A percentile compares a stretch with the other conserved stretches of the same genome.
phyloP scores from a whole-genome alignment of 2,329 filamentous ascomycete species.

The Anthostomella pinea region DNA sequence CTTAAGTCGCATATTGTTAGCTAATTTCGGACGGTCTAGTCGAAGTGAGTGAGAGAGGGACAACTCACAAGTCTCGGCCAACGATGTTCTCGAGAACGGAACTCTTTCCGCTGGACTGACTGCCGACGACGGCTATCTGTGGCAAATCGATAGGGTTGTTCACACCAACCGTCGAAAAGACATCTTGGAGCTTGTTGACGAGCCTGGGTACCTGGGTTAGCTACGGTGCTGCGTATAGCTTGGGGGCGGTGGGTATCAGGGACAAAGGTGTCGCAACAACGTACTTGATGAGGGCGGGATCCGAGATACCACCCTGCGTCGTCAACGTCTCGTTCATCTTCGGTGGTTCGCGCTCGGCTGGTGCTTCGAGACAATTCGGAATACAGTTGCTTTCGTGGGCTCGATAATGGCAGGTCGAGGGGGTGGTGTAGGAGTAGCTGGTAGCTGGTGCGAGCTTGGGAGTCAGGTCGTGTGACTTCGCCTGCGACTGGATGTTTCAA shows the following conservation, averaged over 20 bases:
- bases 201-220: conserved; percentile 52
- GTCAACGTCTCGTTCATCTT: conserved; percentile 35
- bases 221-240: conserved; percentile 5
- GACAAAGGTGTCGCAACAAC: conserved; percentile 27
- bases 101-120: conserved; percentile 98
- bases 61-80: conserved; percentile 90
- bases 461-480: too few relatives aligned
- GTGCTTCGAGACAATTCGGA: conserved; percentile 4
- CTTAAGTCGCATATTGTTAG: conserved; percentile 43
- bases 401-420: not conserved
- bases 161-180: conserved; percentile 96
- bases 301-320: conserved; percentile 59
- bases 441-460: too few relatives aligned
- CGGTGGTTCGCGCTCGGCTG: conserved; percentile 3
- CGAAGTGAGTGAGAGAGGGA: conserved; percentile 12
- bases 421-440: not conserved
- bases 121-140: conserved; percentile 96
- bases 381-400: conserved; percentile 1
- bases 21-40: conserved; percentile 1
- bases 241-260: conserved; percentile 16
- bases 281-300: conserved; percentile 65
- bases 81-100: conserved; percentile 99
- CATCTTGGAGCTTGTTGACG: conserved; percentile 99
- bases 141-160: conserved; percentile 99
- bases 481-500: too few relatives aligned